Evolutionary conservation across 768 basidiomycete genomes (phyloP), one percentile per base, ranked within the genome.

Genomic region (Pleurotus ostreatus): DNA sequence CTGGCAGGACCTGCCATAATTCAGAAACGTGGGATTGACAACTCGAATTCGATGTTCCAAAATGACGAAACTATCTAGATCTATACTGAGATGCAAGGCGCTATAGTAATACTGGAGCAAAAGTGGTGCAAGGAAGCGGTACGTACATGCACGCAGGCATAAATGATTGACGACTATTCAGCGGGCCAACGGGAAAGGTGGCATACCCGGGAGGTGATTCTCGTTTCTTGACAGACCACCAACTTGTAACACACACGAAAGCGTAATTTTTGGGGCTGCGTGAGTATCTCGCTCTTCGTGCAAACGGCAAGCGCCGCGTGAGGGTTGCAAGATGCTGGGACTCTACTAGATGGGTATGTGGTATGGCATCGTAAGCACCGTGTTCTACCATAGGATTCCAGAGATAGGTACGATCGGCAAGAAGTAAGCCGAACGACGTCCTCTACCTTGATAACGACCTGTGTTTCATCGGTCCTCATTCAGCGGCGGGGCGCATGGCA

Each of bases 311-410:
- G 23, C 23, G 16, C 46, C 46, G 25, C 4, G 25, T 7, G 34
- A 30, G 37, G 51, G 38, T 22, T 43, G 51, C n/a, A n/a, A 53
- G 51, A 9, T 41, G 37, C 8, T 41, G 22, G n/a, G 15, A n/a
- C 18, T 41, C 51, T 41, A 53, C 51, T 41, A 25, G 38, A 40
- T 53, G 51, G 51, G 23, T 53, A 53, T 53, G 51, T 41, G 38
- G 23, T 18, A 30, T 13, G n/a, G 15, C 46, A 25, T 1, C 23
- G n/a, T 25, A 15, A 5, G 46, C 22, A 23, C 46, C 5, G 46
- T 23, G 16, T 4, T 47, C 46, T 47, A 1, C 13, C 46, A 47
- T 47, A 23, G 46, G 46, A 47, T 16, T 16, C 13, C 9, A 34
- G 20, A 44, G 41, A 44, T 44, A 44, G 20, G 9, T 34, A 34